These are phyloP conservation scores for Mortierella sp. DNA, from an alignment of 371 early-diverging fungal species.

Conservation along the genomic window DNA sequence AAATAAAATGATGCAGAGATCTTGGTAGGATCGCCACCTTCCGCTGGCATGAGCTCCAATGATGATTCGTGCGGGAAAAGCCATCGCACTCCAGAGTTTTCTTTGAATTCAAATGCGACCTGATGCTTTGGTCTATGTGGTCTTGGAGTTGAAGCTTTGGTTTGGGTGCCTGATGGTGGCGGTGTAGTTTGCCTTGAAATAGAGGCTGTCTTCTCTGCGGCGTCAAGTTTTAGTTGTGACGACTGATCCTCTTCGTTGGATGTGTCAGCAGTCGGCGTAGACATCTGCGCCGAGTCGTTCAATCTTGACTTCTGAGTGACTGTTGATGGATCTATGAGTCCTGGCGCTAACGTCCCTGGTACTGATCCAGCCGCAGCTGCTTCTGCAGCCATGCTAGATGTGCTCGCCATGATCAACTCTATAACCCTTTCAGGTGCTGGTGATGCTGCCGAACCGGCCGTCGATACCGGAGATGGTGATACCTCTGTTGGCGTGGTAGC, in stretches of 20 bases:
- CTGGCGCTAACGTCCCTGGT: slow-evolving; percentile 5
- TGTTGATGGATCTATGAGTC: not conserved
- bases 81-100: slow-evolving; percentile 48
- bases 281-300: not conserved
- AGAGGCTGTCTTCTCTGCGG: not conserved
- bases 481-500: slow-evolving; percentile 17
- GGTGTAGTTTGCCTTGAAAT: not conserved
- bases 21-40: slow-evolving; percentile 24
- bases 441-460: slow-evolving; percentile 19
- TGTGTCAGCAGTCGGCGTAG: not conserved
- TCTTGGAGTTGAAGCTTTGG: not conserved
- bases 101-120: slow-evolving; percentile 52
- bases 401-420: slow-evolving; percentile 34
- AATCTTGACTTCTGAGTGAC: not conserved
- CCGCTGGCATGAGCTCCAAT: slow-evolving; percentile 30
- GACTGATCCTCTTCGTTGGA: not conserved
- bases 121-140: slow-evolving; percentile 33
- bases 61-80: slow-evolving; percentile 50
- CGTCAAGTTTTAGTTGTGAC: not conserved
- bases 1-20: slow-evolving; percentile 50
- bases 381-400: slow-evolving; percentile 22
- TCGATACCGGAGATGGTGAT: slow-evolving; percentile 17
- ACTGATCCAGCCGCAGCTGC: slow-evolving; percentile 13
- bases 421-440: slow-evolving; percentile 44
- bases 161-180: slow-evolving; percentile 9